These are phyloP conservation scores for Phialemoniopsis sp. DNA, from an alignment of 2,329 filamentous ascomycete genomes.

Conservation along the genomic window DNA sequence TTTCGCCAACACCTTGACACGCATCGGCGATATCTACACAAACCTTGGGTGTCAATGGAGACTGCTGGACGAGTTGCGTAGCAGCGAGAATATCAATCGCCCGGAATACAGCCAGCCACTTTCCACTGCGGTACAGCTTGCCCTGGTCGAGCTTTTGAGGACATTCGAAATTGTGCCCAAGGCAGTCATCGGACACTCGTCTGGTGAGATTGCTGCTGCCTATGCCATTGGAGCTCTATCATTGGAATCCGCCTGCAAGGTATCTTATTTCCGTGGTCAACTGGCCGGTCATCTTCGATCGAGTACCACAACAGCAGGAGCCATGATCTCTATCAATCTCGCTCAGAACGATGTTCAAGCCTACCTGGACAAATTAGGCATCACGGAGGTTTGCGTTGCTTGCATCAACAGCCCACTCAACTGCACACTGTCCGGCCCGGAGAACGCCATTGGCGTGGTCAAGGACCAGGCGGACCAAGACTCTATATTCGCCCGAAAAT, in stretches of 20 bases:
- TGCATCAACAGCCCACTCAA: conserved; percentile 15
- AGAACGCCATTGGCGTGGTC: conserved; percentile 15
- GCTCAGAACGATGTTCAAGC: too few relatives aligned
- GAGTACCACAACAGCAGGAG: too few relatives aligned
- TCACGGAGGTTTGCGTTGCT: conserved; percentile 2
- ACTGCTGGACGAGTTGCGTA: too few relatives aligned
- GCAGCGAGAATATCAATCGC: too few relatives aligned
- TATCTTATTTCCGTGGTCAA: conserved; percentile 35
- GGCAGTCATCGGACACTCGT: conserved; percentile 33
- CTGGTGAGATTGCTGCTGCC: conserved; percentile 39
- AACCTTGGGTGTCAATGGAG: too few relatives aligned
- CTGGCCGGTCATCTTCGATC: too few relatives aligned
- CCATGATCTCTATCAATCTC: too few relatives aligned
- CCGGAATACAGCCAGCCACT: conserved; percentile 37
- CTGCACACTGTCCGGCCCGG: conserved; percentile 23
- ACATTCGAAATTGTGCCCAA: conserved; percentile 18
- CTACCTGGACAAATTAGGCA: too few relatives aligned
- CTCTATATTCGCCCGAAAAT: conserved; percentile 20
- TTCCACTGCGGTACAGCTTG: conserved; percentile 51
- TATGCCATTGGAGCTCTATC: conserved; percentile 31
- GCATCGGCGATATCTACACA: too few relatives aligned
- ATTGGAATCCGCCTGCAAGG: conserved; percentile 28
- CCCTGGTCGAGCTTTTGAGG: conserved; percentile 20
- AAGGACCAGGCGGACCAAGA: conserved; percentile 5
- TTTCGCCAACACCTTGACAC: too few relatives aligned